Conservation (phyloP, 441 rosid species). For the Melastoma candidum region DNA sequence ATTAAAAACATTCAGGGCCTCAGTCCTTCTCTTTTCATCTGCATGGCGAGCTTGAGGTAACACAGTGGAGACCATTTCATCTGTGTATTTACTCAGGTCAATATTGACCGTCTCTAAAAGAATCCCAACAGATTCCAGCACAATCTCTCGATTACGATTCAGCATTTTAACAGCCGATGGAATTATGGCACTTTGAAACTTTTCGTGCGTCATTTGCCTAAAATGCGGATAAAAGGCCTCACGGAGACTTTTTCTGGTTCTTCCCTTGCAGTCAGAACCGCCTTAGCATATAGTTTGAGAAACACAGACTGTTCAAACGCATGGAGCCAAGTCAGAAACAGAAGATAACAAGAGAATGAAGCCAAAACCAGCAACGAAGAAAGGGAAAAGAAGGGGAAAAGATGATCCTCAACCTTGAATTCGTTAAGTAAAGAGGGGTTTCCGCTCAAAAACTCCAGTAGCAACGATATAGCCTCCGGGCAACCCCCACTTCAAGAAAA, state of each 20-base stretch:
- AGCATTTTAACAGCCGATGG: constrained; percentile 88
- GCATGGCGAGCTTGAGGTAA: constrained; percentile 77
- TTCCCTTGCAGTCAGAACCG: constrained; percentile 79
- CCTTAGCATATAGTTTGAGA: constrained; percentile 73
- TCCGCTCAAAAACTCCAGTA: constrained; percentile 54
- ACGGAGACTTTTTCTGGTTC: constrained; percentile 53
- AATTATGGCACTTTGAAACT: constrained; percentile 67
- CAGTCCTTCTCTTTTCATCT: constrained; percentile 81
- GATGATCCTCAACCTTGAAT: constrained; percentile 43
- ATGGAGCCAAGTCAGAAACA: constrained; percentile 10
- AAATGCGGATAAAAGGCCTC: constrained; percentile 65
- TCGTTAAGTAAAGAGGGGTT: constrained; percentile 46
- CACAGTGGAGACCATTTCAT: constrained; percentile 68
- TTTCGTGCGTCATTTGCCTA: constrained; percentile 55
- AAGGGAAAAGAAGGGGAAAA: constrained; percentile 6
- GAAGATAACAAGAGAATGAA: constrained; percentile 7
- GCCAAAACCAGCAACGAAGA: constrained; percentile 7
- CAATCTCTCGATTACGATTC: constrained; percentile 97
- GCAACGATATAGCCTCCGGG: constrained; percentile 56
- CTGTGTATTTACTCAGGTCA: constrained; percentile 89
- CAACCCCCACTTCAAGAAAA: constrained; percentile 2
- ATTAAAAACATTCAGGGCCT: constrained; percentile 59
- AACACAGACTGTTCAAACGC: constrained; percentile 53
- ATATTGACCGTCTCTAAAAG: constrained; percentile 58
- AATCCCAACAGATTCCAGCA: constrained; percentile 73